A percentile compares a stretch with the other conserved stretches of the same genome.
These are phyloP conservation scores for Protomyces gravidus DNA, from an alignment of 1,139 yeast species.

Conservation along the genomic window DNA sequence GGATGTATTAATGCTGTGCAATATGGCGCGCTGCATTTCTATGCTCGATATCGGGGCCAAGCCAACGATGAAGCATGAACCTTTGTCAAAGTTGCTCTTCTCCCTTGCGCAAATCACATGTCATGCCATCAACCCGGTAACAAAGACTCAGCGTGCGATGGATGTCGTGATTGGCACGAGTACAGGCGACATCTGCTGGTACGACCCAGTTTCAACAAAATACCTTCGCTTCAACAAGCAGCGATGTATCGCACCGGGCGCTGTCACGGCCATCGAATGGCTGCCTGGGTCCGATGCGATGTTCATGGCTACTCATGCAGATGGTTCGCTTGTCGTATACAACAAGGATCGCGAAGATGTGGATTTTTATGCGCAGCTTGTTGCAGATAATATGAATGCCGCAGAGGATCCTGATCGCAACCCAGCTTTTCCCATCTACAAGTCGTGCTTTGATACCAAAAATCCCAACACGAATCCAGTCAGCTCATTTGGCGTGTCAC, in stretches of 20 bases:
- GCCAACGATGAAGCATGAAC: conserved; percentile 39
- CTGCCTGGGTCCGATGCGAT: conserved; percentile 44
- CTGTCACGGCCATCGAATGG: conserved; percentile 45
- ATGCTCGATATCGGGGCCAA: conserved; percentile 40
- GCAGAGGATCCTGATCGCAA: conserved; percentile 30
- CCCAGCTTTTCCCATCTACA: conserved; percentile 32
- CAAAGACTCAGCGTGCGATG: conserved; percentile 43
- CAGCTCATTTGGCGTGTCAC: conserved; percentile 60
- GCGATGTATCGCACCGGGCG: conserved; percentile 40
- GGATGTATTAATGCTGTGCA: conserved; percentile 40
- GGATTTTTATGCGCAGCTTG: conserved; percentile 16
- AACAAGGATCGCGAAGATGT: conserved; percentile 47
- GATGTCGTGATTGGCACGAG: conserved; percentile 53
- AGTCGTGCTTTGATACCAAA: conserved; percentile 33
- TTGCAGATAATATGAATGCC: background rate
- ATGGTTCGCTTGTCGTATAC: conserved; percentile 44
- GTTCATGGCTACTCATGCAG: conserved; percentile 45
- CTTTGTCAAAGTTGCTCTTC: conserved; percentile 43
- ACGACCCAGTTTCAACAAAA: conserved; percentile 48
- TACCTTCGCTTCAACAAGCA: conserved; percentile 53
- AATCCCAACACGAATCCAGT: conserved; percentile 45
- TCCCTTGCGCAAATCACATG: conserved; percentile 46
- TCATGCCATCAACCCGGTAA: conserved; percentile 42
- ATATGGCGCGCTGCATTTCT: conserved; percentile 41
- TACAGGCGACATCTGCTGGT: conserved; percentile 56